Evolutionary conservation across 2,329 filamentous ascomycete genomes (phyloP), one percentile per base, ranked within the genome.

Genomic region (Dendrostoma leiphaemia): DNA sequence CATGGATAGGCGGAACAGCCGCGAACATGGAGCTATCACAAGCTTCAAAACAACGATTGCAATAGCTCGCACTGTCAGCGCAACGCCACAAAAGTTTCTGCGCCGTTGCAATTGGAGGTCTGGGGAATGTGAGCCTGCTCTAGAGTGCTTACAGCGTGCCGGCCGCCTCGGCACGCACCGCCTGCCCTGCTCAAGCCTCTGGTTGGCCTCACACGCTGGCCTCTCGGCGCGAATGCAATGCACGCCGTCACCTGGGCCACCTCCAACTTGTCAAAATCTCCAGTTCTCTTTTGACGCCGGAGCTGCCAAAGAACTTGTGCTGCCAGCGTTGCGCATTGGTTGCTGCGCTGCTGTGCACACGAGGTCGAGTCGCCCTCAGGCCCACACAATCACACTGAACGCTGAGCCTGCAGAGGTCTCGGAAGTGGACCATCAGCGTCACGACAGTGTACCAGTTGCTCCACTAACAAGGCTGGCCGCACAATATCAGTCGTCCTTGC

Each of bases 401-500:
- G n/a, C n/a, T n/a, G n/a, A n/a, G n/a, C n/a, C n/a, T n/a, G n/a
- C n/a, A 41, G 47, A 53, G 31, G 40, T 44, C 32, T 47, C 45
- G 28, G 32, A 24, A 48, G 51, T 48, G 55, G 47, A 38, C 46
- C 54, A 29, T 15, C 34, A 23, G 35, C 46, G 48, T 57, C 51
- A 32, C n/a, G 19, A 12, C 26, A n/a, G n/a, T n/a, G n/a, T n/a
- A n/a, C n/a, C n/a, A n/a, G n/a, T n/a, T n/a, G 48, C 51, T 44
- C 47, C 51, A 50, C 51, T 43, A 41, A 57, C 45, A 49, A 52
- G 50, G 50, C 54, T 53, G 50, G 23, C 54, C 31, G 23, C 46
- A 48, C 47, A 46, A 53, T n/a, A n/a, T n/a, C n/a, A 28, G 34
- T 34, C 38, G 45, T 19, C n/a, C 13, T 12, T 47, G 45, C 45